These are phyloP conservation scores for Colletotrichum viniferum DNA, from an alignment of 2,329 filamentous ascomycete genomes.

Conservation along the genomic window DNA sequence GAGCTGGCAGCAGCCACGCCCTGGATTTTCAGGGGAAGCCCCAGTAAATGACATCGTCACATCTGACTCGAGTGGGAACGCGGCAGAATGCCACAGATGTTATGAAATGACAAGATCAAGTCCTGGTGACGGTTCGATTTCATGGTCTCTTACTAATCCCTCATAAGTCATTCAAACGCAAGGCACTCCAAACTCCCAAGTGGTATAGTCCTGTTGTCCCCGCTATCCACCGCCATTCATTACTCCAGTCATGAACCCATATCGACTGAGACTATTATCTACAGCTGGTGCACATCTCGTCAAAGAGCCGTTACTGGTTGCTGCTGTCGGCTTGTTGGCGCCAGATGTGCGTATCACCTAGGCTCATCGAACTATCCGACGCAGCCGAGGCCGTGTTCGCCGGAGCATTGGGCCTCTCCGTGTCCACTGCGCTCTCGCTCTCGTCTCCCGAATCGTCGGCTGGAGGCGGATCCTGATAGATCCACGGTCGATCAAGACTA, in stretches of 20 bases:
- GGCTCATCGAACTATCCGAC: conserved; percentile 47
- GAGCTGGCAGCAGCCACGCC: background rate
- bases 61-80: background rate
- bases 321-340: conserved; percentile 31
- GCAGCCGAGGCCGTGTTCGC: conserved; percentile 32
- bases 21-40: background rate
- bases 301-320: background rate
- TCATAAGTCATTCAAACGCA: background rate
- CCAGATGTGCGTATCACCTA: conserved; percentile 57
- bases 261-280: conserved; percentile 1
- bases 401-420: background rate
- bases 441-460: conserved; percentile 16
- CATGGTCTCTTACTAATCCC: background rate
- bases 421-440: background rate
- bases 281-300: background rate
- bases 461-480: conserved; percentile 62
- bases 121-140: background rate
- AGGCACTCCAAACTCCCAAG: background rate
- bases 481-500: conserved; percentile 74
- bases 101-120: background rate
- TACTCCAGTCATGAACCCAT: background rate
- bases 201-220: conserved; percentile 9
- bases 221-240: background rate
- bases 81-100: background rate
- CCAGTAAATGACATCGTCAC: background rate